Evolutionary conservation across 176 grass and related monocot species (phyloP).

Genomic region (Juncus effusus): DNA sequence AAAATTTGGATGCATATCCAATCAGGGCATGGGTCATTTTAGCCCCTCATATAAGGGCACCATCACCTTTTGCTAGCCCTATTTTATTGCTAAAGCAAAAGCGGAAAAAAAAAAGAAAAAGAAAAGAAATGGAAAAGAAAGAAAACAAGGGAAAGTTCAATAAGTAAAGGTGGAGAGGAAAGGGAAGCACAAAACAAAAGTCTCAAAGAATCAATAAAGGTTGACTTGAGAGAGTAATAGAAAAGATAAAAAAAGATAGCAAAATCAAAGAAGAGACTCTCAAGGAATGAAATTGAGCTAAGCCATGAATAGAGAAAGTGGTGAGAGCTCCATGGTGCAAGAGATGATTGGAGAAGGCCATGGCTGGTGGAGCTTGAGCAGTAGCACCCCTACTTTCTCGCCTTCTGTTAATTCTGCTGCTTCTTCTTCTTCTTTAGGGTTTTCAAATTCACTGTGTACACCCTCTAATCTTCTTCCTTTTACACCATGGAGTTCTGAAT

Average conservation of each 20-base stretch:
- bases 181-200: constrained; percentile 8
- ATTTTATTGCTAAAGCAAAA: constrained; percentile 36
- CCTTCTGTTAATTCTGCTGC: constrained; percentile 17
- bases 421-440: constrained; percentile 16
- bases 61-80: constrained; percentile 21
- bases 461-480: constrained; percentile 11
- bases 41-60: constrained; percentile 21
- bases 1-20: constrained; percentile 22
- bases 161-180: constrained; percentile 22
- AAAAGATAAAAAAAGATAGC: not conserved
- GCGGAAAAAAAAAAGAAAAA: constrained; percentile 13
- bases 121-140: constrained; percentile 29
- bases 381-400: constrained; percentile 4
- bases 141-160: constrained; percentile 23
- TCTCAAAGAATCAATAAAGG: constrained; percentile 25
- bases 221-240: constrained; percentile 15
- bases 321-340: constrained; percentile 25
- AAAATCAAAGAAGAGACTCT: not conserved
- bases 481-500: not conserved
- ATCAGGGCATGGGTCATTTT: constrained; percentile 17
- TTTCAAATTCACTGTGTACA: constrained; percentile 14
- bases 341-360: constrained; percentile 30
- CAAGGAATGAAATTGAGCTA: constrained; percentile 13
- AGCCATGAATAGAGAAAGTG: constrained; percentile 19
- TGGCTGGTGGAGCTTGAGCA: constrained; percentile 30